Evolutionary conservation across 1,284 basidiomycete genomes (phyloP).

Genomic region (Naganishia albida): DNA sequence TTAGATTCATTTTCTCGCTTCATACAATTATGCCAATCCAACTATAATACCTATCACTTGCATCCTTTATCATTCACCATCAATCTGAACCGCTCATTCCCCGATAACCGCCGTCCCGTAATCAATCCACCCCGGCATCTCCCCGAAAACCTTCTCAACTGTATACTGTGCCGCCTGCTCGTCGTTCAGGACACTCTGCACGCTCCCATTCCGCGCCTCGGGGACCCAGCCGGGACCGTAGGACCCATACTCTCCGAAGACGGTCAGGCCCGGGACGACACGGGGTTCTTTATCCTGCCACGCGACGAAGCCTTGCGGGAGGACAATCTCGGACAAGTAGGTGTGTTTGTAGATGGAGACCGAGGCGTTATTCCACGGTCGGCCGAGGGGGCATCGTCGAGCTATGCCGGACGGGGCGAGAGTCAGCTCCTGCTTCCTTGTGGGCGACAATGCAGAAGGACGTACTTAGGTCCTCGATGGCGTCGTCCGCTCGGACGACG

Average conservation of each 20-base stretch:
- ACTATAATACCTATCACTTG: no score
- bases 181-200: constrained; percentile 22
- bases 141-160: constrained; percentile 27
- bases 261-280: constrained; percentile 19
- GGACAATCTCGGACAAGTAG: constrained; percentile 34
- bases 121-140: constrained; percentile 28
- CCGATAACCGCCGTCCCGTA: constrained; percentile 23
- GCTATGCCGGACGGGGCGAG: constrained; percentile 1
- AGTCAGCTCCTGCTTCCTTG: background rate
- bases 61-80: background rate
- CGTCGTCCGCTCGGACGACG: constrained; percentile 59
- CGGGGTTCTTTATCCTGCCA: constrained; percentile 26
- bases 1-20: no score
- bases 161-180: constrained; percentile 24
- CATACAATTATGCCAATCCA: no score
- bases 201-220: constrained; percentile 8
- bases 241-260: constrained; percentile 24
- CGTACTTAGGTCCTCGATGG: constrained; percentile 25
- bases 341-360: constrained; percentile 36
- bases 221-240: constrained; percentile 24
- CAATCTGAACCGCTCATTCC: no score
- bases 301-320: constrained; percentile 25
- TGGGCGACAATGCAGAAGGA: background rate
- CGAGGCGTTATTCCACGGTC: constrained; percentile 38
- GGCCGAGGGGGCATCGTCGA: constrained; percentile 33